Base-by-base conservation (phyloP, 306 rosid genomes). In the Cicer judaicum region DNA sequence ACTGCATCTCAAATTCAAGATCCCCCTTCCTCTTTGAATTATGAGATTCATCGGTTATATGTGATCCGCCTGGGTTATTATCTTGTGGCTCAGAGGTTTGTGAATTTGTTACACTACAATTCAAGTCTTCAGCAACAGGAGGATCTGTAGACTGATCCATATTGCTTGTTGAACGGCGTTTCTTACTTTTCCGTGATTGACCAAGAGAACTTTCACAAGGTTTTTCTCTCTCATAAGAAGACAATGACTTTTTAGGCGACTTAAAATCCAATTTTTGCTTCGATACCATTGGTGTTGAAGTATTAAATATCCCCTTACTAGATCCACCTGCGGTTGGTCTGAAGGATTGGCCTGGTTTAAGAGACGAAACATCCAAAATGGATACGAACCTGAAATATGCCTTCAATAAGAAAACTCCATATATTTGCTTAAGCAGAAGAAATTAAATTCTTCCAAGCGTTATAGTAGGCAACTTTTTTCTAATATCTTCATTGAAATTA, bases 1-100 rank as follows among this genome's bases (percentile, higher is more conserved):
- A 75, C 91, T 93, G 96, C 93, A 89, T 85, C 84, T 89, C 89
- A 76, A 85, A 93, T 90, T 93, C 98, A 82, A 87, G 65, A 84
- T 93, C 97, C 78, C 98, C 97, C 83, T 82, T 93, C 83, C 96
- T 88, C 81, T 89, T 93, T 77, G 74, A 59, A 75, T 77, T 84
- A 62, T 61, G 81, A 57, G 85, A 79, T 69, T 78, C 72, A 68
- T 81, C 75, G 19, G 72, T 19, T 63, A 53, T 70, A 64, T 73
- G 72, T 13, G 77, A 80, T 49, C 77, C 85, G 6, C 79, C 85
- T 6, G 78, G 48, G 68, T 70, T 44, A 69, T 64, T 83, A 61
- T 78, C 65, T 41, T 55, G 80, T 49, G 72, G 47, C 88, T 82
- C 87, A 70, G 80, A 59, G 78, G 74, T 47, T 70, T 73, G 79